Percentiles rank a stretch among this genome's conserved stretches.
Evolutionary conservation across 2,329 filamentous ascomycete genomes (phyloP).

Genomic region (Graphilbum fragrans): DNA sequence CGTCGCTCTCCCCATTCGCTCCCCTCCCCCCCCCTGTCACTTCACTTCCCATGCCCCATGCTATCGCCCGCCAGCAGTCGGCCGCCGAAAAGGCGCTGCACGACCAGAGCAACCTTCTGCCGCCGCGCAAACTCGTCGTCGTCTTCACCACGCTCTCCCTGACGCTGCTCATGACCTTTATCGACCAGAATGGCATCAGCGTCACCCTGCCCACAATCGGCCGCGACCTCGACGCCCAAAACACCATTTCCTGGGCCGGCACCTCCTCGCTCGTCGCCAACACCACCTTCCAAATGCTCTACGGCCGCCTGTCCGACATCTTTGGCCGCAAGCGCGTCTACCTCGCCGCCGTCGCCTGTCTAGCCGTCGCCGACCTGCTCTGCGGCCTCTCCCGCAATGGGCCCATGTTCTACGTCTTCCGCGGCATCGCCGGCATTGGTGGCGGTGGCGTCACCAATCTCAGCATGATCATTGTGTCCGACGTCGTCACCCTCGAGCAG

Average conservation of each 20-base stretch:
- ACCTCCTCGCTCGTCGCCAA: constrained; percentile 41
- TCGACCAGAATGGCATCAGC: constrained; percentile 44
- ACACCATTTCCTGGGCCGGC: constrained; percentile 43
- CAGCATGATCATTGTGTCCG: constrained; percentile 49
- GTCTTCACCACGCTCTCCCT: constrained; percentile 39
- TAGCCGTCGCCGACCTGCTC: constrained; percentile 44
- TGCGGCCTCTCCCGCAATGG: constrained; percentile 44
- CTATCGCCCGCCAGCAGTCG: too few relatives aligned
- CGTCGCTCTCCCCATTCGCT: too few relatives aligned
- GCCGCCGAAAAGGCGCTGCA: constrained; percentile 3
- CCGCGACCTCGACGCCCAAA: constrained; percentile 23
- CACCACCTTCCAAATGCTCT: constrained; percentile 53
- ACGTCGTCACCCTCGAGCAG: constrained; percentile 45
- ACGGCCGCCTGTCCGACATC: constrained; percentile 49
- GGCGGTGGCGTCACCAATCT: constrained; percentile 48
- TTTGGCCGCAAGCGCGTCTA: constrained; percentile 48
- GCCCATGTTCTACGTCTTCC: constrained; percentile 48
- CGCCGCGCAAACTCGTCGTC: constrained; percentile 31
- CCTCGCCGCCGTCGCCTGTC: constrained; percentile 35
- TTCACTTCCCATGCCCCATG: too few relatives aligned
- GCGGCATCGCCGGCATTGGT: constrained; percentile 48
- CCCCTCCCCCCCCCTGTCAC: too few relatives aligned
- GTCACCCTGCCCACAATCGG: constrained; percentile 34
- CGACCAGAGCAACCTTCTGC: constrained; percentile 42
- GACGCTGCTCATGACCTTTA: constrained; percentile 39